Conservation (phyloP, 192 early-diverging fungal species). For the Gaertneriomyces semiglobifer region DNA sequence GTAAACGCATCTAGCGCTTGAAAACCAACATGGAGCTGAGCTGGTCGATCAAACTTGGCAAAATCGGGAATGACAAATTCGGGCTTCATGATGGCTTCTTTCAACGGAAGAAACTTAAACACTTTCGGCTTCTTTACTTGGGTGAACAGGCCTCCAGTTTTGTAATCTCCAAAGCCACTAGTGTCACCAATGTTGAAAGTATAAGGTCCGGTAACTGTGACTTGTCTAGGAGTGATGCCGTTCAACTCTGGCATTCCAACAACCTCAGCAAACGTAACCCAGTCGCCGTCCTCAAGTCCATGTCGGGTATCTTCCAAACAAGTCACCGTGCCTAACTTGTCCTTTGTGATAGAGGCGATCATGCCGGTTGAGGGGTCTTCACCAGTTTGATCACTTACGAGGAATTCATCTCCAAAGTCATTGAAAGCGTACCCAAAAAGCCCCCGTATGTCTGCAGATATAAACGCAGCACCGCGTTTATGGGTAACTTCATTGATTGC, state of each 20-base stretch:
- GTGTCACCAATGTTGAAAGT: constrained; percentile 97
- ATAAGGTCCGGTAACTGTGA: constrained; percentile 86
- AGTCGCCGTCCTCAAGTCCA: constrained; percentile 96
- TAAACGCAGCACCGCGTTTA: constrained; percentile 68
- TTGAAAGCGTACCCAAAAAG: constrained; percentile 93
- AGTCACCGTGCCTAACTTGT: constrained; percentile 83
- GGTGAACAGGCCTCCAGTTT: constrained; percentile 83
- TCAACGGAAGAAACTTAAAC: constrained; percentile 73
- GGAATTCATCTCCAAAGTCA: constrained; percentile 91
- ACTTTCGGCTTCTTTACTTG: constrained; percentile 92
- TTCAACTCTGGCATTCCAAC: constrained; percentile 92
- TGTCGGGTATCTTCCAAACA: constrained; percentile 96
- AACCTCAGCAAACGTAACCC: constrained; percentile 90
- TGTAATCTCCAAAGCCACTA: constrained; percentile 67
- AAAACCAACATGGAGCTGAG: constrained; percentile 88
- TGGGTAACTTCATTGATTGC: constrained; percentile 78
- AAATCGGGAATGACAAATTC: constrained; percentile 89
- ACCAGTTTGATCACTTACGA: constrained; percentile 82
- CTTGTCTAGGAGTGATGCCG: constrained; percentile 66
- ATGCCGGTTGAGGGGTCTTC: constrained; percentile 91
- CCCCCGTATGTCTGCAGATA: constrained; percentile 83
- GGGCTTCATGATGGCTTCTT: constrained; percentile 72
- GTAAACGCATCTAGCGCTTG: constrained; percentile 86
- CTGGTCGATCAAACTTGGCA: constrained; percentile 97
- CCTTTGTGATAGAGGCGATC: constrained; percentile 72